Conservation (phyloP, 148 eudicot species). For the Chenopodium quinoa region DNA sequence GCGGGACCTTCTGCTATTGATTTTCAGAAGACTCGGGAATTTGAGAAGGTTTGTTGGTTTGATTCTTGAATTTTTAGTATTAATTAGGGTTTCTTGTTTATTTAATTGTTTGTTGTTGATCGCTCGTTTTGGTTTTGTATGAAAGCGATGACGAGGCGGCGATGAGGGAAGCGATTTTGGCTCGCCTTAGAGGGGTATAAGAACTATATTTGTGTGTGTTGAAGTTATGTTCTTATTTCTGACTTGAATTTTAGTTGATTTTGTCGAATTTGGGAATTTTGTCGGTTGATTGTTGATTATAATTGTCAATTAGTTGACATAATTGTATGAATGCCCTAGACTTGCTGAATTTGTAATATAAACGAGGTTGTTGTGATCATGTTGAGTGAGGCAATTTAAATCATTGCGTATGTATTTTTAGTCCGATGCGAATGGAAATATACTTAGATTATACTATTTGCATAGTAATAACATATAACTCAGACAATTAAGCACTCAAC, state of each 20-base stretch:
- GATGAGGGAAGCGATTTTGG: constrained; percentile 65
- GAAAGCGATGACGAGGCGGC: constrained; percentile 64
- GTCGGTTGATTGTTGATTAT: no score
- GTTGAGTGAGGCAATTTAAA: no score
- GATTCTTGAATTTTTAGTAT: not conserved
- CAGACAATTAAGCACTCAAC: no score
- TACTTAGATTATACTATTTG: no score
- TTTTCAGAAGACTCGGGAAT: constrained; percentile 22
- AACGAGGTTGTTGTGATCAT: no score
- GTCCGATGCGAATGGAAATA: no score
- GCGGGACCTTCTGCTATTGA: no score
- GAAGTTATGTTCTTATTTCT: not conserved
- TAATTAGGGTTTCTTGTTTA: not conserved
- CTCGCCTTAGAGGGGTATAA: constrained; percentile 59
- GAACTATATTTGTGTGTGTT: not conserved
- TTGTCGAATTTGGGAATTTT: not conserved
- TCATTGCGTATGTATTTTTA: no score
- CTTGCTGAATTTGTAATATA: no score
- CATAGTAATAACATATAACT: no score
- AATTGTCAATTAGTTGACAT: no score
- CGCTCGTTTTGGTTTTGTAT: constrained; percentile 47
- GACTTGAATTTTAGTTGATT: not conserved
- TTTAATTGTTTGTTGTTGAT: not conserved
- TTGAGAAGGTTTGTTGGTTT: constrained; percentile 51
- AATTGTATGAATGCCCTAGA: no score